These are phyloP conservation scores for Hypomyces perniciosus DNA, from an alignment of 2,329 filamentous ascomycete species.

Conservation along the genomic window DNA sequence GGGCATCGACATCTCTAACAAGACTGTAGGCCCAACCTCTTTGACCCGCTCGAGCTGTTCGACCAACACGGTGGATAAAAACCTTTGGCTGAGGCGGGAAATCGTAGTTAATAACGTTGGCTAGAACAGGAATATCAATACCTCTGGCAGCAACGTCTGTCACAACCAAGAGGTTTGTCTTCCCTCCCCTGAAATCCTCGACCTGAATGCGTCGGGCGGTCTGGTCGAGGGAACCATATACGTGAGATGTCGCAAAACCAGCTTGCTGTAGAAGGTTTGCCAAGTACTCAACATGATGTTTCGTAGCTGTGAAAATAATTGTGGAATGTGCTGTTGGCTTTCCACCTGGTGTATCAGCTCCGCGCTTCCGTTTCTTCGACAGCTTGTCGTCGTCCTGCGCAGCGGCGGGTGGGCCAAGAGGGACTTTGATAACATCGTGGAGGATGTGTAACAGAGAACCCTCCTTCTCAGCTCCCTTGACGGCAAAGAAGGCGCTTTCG, in stretches of 20 bases:
- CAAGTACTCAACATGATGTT: constrained; percentile 95
- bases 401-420: constrained; percentile 55
- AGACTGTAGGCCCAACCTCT: constrained; percentile 94
- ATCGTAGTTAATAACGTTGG: constrained; percentile 98
- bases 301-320: constrained; percentile 90
- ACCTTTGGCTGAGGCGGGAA: constrained; percentile 96
- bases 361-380: constrained; percentile 68
- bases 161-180: constrained; percentile 86
- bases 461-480: constrained; percentile 92
- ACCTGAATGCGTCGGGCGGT: constrained; percentile 89
- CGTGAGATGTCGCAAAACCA: constrained; percentile 87
- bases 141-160: constrained; percentile 95
- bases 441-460: constrained; percentile 84
- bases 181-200: constrained; percentile 77
- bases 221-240: constrained; percentile 92
- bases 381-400: constrained; percentile 39
- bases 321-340: constrained; percentile 87
- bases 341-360: constrained; percentile 43
- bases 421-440: constrained; percentile 89
- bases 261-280: constrained; percentile 70
- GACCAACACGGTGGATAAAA: constrained; percentile 91
- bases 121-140: constrained; percentile 94
- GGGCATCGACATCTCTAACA: constrained; percentile 78
- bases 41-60: constrained; percentile 89
- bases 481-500: constrained; percentile 89